Conservation (phyloP, 179 eudicot species). For the Dionaea muscipula region DNA sequence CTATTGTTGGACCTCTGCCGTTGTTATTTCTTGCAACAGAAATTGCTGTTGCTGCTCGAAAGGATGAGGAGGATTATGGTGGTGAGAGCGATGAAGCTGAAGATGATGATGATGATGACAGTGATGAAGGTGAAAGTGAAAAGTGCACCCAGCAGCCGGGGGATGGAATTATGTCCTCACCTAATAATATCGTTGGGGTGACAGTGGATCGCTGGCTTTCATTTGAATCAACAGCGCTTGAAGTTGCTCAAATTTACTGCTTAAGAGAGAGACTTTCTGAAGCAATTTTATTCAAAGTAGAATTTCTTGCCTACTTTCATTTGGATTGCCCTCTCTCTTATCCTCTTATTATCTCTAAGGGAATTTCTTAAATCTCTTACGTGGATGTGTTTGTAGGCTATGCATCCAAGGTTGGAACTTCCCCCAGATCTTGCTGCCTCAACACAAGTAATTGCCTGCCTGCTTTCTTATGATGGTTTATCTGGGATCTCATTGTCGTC, state of each 20-base stretch:
- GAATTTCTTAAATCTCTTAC: neutral
- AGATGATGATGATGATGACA: slow-evolving; percentile 24
- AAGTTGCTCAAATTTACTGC: slow-evolving; percentile 90
- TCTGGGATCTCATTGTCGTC: slow-evolving; percentile 24
- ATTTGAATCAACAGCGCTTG: slow-evolving; percentile 61
- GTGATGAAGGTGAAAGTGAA: slow-evolving; percentile 25
- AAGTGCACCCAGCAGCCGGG: slow-evolving; percentile 18
- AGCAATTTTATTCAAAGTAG: slow-evolving; percentile 68
- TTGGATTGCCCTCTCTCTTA: neutral
- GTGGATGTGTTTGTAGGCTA: slow-evolving; percentile 35
- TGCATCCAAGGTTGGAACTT: slow-evolving; percentile 41
- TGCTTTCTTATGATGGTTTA: slow-evolving; percentile 56
- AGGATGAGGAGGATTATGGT: slow-evolving; percentile 17
- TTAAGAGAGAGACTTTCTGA: slow-evolving; percentile 81
- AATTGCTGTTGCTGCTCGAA: slow-evolving; percentile 61
- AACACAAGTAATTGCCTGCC: slow-evolving; percentile 41
- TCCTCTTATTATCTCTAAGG: neutral
- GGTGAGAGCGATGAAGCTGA: slow-evolving; percentile 21
- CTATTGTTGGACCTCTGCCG: slow-evolving; percentile 51
- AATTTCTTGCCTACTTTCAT: slow-evolving; percentile 3
- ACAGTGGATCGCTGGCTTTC: slow-evolving; percentile 80
- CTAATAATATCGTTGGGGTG: slow-evolving; percentile 55
- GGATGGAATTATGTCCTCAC: slow-evolving; percentile 63
- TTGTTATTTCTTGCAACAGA: slow-evolving; percentile 57
- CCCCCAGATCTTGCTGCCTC: slow-evolving; percentile 61